These are phyloP conservation scores for Musa schizocarpa DNA, from an alignment of 176 grass and related monocot species.

Conservation along the genomic window DNA sequence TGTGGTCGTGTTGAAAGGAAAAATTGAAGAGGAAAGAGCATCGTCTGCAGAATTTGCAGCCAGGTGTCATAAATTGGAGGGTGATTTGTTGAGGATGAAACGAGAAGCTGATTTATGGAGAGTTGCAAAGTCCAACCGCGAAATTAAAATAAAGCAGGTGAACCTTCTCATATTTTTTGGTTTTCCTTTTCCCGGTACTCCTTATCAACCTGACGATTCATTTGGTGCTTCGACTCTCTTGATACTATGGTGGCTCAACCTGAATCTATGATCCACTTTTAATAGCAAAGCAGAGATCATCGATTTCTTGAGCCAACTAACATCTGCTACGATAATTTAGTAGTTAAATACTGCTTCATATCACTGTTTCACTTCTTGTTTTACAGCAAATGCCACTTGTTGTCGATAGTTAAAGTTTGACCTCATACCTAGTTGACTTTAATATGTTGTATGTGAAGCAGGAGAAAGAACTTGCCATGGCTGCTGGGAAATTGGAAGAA, in stretches of 20 bases:
- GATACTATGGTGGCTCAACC: background rate
- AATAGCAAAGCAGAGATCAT: background rate
- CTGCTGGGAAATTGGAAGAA: slow-evolving; percentile 75
- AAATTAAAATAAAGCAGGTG: slow-evolving; percentile 86
- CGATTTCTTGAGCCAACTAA: background rate
- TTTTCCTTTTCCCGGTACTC: background rate
- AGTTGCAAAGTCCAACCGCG: slow-evolving; percentile 43
- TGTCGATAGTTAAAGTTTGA: background rate
- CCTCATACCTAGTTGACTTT: background rate
- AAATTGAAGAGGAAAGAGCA: slow-evolving; percentile 67
- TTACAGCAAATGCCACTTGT: no score
- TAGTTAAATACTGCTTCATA: background rate
- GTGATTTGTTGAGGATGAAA: slow-evolving; percentile 52
- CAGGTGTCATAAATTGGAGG: slow-evolving; percentile 71
- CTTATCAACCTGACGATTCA: background rate
- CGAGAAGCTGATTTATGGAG: slow-evolving; percentile 46
- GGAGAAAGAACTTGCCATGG: slow-evolving; percentile 58
- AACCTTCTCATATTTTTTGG: slow-evolving; percentile 35
- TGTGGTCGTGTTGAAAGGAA: slow-evolving; percentile 49
- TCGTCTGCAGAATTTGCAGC: slow-evolving; percentile 58
- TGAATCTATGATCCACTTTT: background rate
- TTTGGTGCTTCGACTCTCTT: slow-evolving; percentile 18
- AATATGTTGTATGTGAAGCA: slow-evolving; percentile 15
- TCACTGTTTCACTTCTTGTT: background rate
- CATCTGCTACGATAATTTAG: background rate